Evolutionary conservation across 192 early-diverging fungal species (phyloP), one percentile per base, ranked within the genome.

Genomic region (Umbelopsis sp.): DNA sequence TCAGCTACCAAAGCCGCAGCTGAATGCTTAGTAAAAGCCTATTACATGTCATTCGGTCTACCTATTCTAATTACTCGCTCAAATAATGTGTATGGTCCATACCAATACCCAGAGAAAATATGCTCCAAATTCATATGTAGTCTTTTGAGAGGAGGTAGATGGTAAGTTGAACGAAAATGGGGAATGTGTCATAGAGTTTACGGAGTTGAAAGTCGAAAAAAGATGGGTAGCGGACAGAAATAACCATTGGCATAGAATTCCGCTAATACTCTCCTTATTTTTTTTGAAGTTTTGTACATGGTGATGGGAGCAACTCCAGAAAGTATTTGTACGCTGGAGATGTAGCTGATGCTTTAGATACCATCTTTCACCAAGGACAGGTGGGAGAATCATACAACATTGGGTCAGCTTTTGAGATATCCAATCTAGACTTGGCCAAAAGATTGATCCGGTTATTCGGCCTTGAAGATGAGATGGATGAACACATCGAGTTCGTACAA

Each of bases 1-100:
- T 87, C 91, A 4, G 93, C 93, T 2, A 91, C 93, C n/a, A 94
- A 94, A 76, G 93, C 91, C 17, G 93, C 93, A 4, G 93, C 93
- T 9, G 93, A 94, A 75, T 88, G 84, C 65, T 79, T 94, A 25
- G 91, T 90, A 5, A 85, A 84, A 51, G 88, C 93, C 0, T 94
- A 94, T 73, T 75, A 88, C 70, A 92, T 89, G 72, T 92, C 91
- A 1, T 94, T 93, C 72, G 84, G 87, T 1, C 62, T 93, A 10
- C 93, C 93, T 25, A 86, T 89, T 9, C 88, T 94, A 72, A 92
- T 94, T 73, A 93, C 91, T 8, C 86, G 93, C 20, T 86, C 84
- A 70, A 93, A 92, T 78, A 94, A 94, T 73, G 86, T 94, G 10
- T 94, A 90, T 75, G 93, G 93, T 14, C 91, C 91, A 4, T 84